Evolutionary conservation across 2,329 filamentous ascomycete species (phyloP).

Genomic region (Hymenoscyphus repandus): DNA sequence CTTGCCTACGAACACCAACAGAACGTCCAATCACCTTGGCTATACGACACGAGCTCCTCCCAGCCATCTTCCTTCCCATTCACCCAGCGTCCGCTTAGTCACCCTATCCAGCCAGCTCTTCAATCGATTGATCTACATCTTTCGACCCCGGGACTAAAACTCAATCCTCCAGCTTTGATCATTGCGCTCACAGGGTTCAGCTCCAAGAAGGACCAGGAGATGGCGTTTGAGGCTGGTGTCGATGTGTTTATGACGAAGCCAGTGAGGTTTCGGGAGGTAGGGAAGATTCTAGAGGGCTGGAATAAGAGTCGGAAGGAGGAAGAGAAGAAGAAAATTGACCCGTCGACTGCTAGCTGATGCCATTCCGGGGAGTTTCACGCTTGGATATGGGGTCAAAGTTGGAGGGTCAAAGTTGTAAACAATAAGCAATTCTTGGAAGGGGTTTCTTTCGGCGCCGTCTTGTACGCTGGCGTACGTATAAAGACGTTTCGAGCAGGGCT

Average conservation of each 20-base stretch:
- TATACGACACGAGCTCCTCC: not conserved
- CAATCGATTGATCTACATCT: constrained; percentile 1
- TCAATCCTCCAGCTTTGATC: constrained; percentile 34
- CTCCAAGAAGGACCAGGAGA: constrained; percentile 40
- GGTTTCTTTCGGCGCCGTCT: too few relatives aligned
- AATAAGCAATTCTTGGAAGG: too few relatives aligned
- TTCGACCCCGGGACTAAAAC: constrained; percentile 31
- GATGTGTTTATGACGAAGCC: constrained; percentile 51
- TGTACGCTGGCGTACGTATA: too few relatives aligned
- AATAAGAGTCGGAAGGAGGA: constrained; percentile 1
- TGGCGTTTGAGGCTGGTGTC: constrained; percentile 46
- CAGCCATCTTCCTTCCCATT: constrained; percentile 5
- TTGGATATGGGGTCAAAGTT: too few relatives aligned
- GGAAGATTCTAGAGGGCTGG: constrained; percentile 21
- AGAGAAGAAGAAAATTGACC: too few relatives aligned
- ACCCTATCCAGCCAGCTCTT: not conserved
- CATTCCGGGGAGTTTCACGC: too few relatives aligned
- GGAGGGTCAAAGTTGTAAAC: too few relatives aligned
- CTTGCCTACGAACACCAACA: constrained; percentile 18
- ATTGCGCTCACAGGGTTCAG: constrained; percentile 49
- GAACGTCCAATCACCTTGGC: constrained; percentile 10
- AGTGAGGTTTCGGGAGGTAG: constrained; percentile 29
- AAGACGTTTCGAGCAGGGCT: too few relatives aligned
- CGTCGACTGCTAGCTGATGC: too few relatives aligned
- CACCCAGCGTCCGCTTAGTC: not conserved